These are phyloP conservation scores for Irpex sp. DNA, from an alignment of 1,284 basidiomycete genomes.

Conservation along the genomic window DNA sequence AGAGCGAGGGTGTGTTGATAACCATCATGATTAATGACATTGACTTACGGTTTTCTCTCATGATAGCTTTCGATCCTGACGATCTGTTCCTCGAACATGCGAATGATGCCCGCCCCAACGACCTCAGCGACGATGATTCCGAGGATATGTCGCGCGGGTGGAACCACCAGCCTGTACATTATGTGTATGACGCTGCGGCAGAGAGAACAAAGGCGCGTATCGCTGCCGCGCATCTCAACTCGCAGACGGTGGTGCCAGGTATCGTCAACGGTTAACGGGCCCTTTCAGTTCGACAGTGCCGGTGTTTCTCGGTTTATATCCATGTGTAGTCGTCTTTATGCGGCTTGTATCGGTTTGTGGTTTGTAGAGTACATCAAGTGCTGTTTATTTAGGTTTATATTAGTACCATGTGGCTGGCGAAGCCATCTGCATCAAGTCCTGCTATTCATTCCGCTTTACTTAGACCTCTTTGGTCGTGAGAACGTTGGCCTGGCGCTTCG, in stretches of 20 bases:
- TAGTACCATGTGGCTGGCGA: background rate
- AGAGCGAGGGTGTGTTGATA: slow-evolving; percentile 40
- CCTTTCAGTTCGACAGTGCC: too few species aligned
- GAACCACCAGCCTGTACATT: slow-evolving; percentile 47
- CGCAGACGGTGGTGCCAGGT: background rate
- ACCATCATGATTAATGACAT: background rate
- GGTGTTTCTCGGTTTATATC: background rate
- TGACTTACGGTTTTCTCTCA: background rate
- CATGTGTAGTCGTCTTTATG: background rate
- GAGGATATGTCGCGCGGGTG: slow-evolving; percentile 21
- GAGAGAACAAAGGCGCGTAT: slow-evolving; percentile 66
- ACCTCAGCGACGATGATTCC: slow-evolving; percentile 34
- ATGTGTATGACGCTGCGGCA: slow-evolving; percentile 78
- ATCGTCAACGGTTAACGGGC: background rate
- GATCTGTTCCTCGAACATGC: slow-evolving; percentile 39
- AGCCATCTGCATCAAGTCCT: background rate
- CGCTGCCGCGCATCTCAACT: slow-evolving; percentile 34
- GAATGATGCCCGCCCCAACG: slow-evolving; percentile 28
- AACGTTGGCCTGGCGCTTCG: background rate
- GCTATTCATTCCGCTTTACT: background rate
- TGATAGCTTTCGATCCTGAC: slow-evolving; percentile 38
- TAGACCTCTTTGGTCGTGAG: background rate
- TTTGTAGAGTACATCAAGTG: background rate
- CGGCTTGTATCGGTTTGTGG: background rate
- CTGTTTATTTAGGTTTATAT: background rate